Base-by-base conservation (phyloP, 2,329 filamentous ascomycete genomes). In the Ophiostoma australiae region DNA sequence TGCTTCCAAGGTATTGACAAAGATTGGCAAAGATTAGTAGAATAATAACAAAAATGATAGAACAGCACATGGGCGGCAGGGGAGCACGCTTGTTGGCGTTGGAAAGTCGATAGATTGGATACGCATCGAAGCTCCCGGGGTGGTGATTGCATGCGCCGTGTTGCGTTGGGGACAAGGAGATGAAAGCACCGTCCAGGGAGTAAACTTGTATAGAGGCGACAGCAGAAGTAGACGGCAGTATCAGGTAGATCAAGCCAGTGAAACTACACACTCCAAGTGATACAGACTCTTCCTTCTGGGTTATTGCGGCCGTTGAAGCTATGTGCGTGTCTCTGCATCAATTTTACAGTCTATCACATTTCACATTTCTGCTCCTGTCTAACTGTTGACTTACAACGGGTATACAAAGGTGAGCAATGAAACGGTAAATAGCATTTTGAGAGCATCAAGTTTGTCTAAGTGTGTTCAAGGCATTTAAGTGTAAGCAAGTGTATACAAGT, bases 231-330 rank as follows among this genome's bases (percentile, higher is more conserved):
- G 15, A 41, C 8, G 39, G 27, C 27, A 13, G 39, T 15, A 15
- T 41, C 39, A 41, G 39, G 39, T 41, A 41, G 13, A 15, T 15
- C 39, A 11, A 41, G 27, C 10, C 39, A 13, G 39, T 17, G 23
- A 23, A 33, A 31, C 13, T 15, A 7, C 27, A n/a, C 27, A 33
- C 8, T 33, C 20, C 33, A 13, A 39, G 63, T 66, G 35, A 27
- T 35, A 66, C 63, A 23, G 33, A 23, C 10, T 27, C n/a, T 27
- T 37, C 35, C 35, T 39, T 10, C 35, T 13, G 23, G 10, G 41
- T 66, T 17, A 66, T 31, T 66, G 63, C 63, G 63, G 63, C 63
- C 63, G 63, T 66, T 66, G 63, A 39, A 23, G 27, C 4, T 39
- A 35, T 66, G 63, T 66, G 63, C 35, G 35, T 66, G 61, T 39